A percentile compares a stretch with the other conserved stretches of the same genome.
Evolutionary conservation across 768 basidiomycete genomes (phyloP).

Genomic region (Lanmaoa pseudosensibilis): DNA sequence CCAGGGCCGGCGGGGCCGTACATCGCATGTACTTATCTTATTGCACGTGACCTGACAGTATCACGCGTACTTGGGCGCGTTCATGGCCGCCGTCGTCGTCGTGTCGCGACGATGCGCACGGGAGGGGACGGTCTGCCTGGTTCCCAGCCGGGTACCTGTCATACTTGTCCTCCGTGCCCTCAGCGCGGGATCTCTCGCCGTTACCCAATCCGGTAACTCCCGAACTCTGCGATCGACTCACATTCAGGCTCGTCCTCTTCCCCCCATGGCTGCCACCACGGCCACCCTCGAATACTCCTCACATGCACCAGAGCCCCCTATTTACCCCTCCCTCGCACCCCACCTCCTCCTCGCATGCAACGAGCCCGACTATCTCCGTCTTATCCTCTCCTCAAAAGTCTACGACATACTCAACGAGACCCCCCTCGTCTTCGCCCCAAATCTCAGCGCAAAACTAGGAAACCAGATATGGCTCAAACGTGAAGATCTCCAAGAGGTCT

Average conservation of each 20-base stretch:
- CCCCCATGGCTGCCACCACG: slow-evolving; percentile 31
- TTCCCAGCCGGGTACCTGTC: background rate
- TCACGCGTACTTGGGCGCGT: slow-evolving; percentile 13
- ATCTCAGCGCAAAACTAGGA: slow-evolving; percentile 84
- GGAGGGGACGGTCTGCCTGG: background rate
- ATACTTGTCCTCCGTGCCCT: background rate
- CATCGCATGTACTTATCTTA: slow-evolving; percentile 24
- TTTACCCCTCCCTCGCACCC: slow-evolving; percentile 64
- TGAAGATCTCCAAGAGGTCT: slow-evolving; percentile 96
- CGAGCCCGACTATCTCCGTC: slow-evolving; percentile 83
- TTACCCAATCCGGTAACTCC: slow-evolving; percentile 20
- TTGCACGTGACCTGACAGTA: slow-evolving; percentile 23
- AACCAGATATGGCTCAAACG: slow-evolving; percentile 96
- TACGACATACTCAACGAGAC: slow-evolving; percentile 90
- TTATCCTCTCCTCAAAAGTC: slow-evolving; percentile 87
- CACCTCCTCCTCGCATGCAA: slow-evolving; percentile 65
- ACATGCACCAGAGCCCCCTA: slow-evolving; percentile 60
- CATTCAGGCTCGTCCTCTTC: background rate
- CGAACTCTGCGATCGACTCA: slow-evolving; percentile 10
- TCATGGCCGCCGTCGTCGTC: background rate
- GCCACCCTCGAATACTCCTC: slow-evolving; percentile 70
- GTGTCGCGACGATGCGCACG: background rate
- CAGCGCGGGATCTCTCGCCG: background rate
- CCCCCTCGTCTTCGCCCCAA: slow-evolving; percentile 82
- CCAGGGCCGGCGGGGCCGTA: background rate